A percentile compares a stretch with the other conserved stretches of the same genome.
Conservation (phyloP, 805 yeast species). For the Hermanozyma aechmeae region DNA sequence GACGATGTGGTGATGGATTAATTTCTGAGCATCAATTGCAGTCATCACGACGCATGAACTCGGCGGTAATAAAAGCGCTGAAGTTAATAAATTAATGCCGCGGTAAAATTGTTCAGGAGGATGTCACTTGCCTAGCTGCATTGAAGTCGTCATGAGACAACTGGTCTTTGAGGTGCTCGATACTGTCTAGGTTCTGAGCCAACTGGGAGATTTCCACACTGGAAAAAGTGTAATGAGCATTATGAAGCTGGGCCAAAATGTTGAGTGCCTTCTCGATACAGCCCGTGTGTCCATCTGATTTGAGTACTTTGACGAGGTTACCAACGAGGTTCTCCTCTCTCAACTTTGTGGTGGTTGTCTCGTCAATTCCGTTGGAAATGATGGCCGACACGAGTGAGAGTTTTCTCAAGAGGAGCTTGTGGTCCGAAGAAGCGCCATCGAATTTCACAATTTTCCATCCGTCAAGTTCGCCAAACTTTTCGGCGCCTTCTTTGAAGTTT, state of each 20-base stretch:
- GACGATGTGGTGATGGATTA: slow-evolving; percentile 21
- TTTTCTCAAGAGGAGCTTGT: slow-evolving; percentile 42
- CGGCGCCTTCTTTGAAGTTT: slow-evolving; percentile 52
- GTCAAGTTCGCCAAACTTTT: slow-evolving; percentile 40
- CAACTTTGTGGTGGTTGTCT: slow-evolving; percentile 31
- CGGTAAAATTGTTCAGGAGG: slow-evolving; percentile 7
- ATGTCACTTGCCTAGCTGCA: slow-evolving; percentile 36
- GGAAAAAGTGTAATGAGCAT: slow-evolving; percentile 34
- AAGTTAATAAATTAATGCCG: slow-evolving; percentile 5
- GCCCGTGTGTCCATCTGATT: slow-evolving; percentile 31
- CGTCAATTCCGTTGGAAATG: slow-evolving; percentile 41
- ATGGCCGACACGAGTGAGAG: slow-evolving; percentile 53
- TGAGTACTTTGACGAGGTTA: slow-evolving; percentile 22
- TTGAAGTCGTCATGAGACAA: slow-evolving; percentile 47
- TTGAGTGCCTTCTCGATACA: slow-evolving; percentile 50
- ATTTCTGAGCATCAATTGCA: neutral
- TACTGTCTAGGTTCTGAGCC: slow-evolving; percentile 21
- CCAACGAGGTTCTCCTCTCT: slow-evolving; percentile 22
- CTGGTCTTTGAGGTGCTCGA: slow-evolving; percentile 37
- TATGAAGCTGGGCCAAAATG: slow-evolving; percentile 37
- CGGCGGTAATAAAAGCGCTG: slow-evolving; percentile 1
- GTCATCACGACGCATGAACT: slow-evolving; percentile 1
- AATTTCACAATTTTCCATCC: slow-evolving; percentile 56
- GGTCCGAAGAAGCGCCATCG: slow-evolving; percentile 10
- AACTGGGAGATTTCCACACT: slow-evolving; percentile 32